Percentiles rank a stretch among this genome's conserved stretches.
Evolutionary conservation across 768 basidiomycete genomes (phyloP).

Genomic region (Rhodotorula graminis): DNA sequence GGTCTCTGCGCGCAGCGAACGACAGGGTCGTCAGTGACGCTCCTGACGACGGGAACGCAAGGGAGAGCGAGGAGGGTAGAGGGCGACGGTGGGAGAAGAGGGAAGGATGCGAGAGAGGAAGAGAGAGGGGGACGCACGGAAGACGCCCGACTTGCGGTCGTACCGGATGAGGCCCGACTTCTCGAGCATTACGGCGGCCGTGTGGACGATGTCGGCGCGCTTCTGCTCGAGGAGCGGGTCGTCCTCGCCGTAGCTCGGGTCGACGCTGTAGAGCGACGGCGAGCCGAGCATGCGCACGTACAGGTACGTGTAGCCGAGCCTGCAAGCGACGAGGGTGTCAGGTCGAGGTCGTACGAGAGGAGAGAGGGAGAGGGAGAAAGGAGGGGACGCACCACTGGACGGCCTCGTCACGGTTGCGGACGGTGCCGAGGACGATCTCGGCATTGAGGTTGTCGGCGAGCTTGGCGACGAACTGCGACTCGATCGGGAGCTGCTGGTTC

Average conservation of each 20-base stretch:
- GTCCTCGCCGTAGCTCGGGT: conserved; percentile 83
- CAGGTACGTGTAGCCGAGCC: conserved; percentile 46
- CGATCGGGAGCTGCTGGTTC: conserved; percentile 97
- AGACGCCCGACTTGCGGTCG: conserved; percentile 76
- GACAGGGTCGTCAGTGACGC: too few relatives aligned
- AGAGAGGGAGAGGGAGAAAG: neutral
- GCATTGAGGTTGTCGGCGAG: conserved; percentile 94
- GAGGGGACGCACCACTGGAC: conserved; percentile 87
- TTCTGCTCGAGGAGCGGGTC: conserved; percentile 81
- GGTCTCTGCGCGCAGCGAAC: conserved; percentile 51
- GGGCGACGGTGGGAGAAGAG: neutral
- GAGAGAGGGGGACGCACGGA: conserved; percentile 50
- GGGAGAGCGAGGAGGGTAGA: too few relatives aligned
- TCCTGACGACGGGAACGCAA: too few relatives aligned
- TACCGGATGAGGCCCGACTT: conserved; percentile 94
- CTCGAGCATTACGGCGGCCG: conserved; percentile 86
- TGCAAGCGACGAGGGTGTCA: neutral
- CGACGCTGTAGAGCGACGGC: conserved; percentile 80
- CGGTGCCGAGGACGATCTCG: conserved; percentile 89
- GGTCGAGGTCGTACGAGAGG: neutral
- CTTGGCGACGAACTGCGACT: conserved; percentile 85
- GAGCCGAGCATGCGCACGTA: conserved; percentile 92
- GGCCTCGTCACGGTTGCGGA: conserved; percentile 91
- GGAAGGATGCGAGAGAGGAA: neutral
- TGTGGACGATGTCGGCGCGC: conserved; percentile 79